phyloP scores from a whole-genome alignment of 1,139 yeast genomes.

The Sugiyamaella castrensis region DNA sequence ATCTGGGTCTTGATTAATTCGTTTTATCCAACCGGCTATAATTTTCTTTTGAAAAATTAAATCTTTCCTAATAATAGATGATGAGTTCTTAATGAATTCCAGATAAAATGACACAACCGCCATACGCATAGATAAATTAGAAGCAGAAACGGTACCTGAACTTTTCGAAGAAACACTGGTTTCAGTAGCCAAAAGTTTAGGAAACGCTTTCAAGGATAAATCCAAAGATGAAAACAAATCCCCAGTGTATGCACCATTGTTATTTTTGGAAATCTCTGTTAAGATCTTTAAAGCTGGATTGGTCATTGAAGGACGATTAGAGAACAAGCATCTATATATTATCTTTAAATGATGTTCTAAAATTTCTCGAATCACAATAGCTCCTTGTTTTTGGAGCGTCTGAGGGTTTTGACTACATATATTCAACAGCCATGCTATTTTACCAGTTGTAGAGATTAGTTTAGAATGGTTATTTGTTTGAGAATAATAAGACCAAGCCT shows the following conservation, averaged over 20 bases:
- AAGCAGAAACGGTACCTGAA: constrained; percentile 30
- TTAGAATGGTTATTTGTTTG: constrained; percentile 35
- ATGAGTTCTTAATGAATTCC: constrained; percentile 43
- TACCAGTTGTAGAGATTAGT: constrained; percentile 20
- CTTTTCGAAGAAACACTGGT: constrained; percentile 31
- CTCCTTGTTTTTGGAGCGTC: constrained; percentile 29
- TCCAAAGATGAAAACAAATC: constrained; percentile 67
- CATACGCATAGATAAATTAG: constrained; percentile 39
- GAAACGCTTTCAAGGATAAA: constrained; percentile 56
- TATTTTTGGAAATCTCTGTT: constrained; percentile 49
- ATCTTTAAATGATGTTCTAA: constrained; percentile 57
- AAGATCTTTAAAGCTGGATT: constrained; percentile 60
- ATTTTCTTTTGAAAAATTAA: constrained; percentile 55
- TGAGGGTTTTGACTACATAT: constrained; percentile 19
- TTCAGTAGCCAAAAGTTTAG: constrained; percentile 54
- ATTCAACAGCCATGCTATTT: constrained; percentile 20
- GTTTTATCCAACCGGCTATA: constrained; percentile 65
- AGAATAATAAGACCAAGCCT: constrained; percentile 62
- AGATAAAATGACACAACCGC: constrained; percentile 64
- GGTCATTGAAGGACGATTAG: constrained; percentile 56
- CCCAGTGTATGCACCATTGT: constrained; percentile 50
- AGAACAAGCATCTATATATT: constrained; percentile 65
- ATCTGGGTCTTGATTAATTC: constrained; percentile 55
- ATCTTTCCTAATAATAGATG: constrained; percentile 59
- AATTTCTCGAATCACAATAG: constrained; percentile 48